Evolutionary conservation across 441 rosid species (phyloP).

Genomic region (Manihot esculenta): DNA sequence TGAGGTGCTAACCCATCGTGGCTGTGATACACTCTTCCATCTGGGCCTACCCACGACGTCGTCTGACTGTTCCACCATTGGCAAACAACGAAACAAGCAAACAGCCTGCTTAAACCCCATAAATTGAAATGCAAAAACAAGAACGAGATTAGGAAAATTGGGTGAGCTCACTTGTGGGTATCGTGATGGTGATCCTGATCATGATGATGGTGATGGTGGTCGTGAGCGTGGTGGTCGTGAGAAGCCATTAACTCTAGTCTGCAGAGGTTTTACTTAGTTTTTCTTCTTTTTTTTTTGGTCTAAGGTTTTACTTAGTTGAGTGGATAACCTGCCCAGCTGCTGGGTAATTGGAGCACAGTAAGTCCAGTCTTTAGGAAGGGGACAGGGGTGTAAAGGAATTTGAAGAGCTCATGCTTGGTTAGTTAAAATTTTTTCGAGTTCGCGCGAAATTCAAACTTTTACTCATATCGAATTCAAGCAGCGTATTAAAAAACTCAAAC

Average conservation of each 20-base stretch:
- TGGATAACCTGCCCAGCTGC: too few relatives aligned
- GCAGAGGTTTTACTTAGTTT: neutral
- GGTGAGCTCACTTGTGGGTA: conserved; percentile 34
- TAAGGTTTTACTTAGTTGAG: neutral
- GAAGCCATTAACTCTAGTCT: conserved; percentile 51
- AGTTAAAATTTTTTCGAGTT: too few relatives aligned
- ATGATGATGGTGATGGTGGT: conserved; percentile 29
- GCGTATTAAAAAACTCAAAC: too few relatives aligned
- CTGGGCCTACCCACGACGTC: conserved; percentile 67
- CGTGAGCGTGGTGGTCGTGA: conserved; percentile 33
- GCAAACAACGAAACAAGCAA: neutral
- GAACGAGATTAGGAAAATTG: neutral
- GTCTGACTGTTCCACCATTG: conserved; percentile 29
- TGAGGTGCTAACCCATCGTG: conserved; percentile 97
- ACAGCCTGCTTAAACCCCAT: too few relatives aligned
- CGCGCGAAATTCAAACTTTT: too few relatives aligned
- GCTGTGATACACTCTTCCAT: conserved; percentile 86
- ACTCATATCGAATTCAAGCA: too few relatives aligned
- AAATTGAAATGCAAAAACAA: conserved; percentile 12
- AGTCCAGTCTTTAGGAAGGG: too few relatives aligned
- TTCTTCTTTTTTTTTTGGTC: too few relatives aligned
- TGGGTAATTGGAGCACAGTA: too few relatives aligned
- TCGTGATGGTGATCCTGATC: conserved; percentile 18
- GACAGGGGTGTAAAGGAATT: too few relatives aligned
- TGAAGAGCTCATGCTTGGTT: too few relatives aligned